Percentiles rank a stretch among this genome's conserved stretches.
phyloP scores from a whole-genome alignment of 352 stramenopile species.

The Salisapilia sapeloensis region DNA sequence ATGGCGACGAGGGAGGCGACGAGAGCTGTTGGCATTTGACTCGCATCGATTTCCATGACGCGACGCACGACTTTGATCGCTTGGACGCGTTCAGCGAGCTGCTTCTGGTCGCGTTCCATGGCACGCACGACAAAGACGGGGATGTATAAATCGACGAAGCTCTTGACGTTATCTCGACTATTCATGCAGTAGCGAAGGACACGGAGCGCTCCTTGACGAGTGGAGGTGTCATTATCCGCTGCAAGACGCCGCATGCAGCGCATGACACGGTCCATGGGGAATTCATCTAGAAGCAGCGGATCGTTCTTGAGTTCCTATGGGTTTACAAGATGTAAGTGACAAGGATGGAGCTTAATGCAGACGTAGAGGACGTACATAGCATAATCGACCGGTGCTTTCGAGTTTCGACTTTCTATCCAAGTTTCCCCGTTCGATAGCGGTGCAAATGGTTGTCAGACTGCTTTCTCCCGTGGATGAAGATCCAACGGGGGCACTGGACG shows the following conservation, averaged over 20 bases:
- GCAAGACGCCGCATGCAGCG: slow-evolving; percentile 60
- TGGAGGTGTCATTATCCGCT: slow-evolving; percentile 63
- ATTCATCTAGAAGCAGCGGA: slow-evolving; percentile 63
- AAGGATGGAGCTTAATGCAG: background rate
- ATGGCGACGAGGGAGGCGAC: slow-evolving; percentile 70
- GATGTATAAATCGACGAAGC: slow-evolving; percentile 46
- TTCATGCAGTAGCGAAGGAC: slow-evolving; percentile 73
- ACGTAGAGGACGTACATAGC: slow-evolving; percentile 24
- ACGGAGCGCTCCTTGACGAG: slow-evolving; percentile 51
- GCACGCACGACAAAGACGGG: slow-evolving; percentile 70
- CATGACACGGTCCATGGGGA: slow-evolving; percentile 66
- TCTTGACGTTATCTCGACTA: slow-evolving; percentile 47
- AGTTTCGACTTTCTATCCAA: slow-evolving; percentile 80
- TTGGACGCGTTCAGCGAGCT: slow-evolving; percentile 69
- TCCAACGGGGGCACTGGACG: background rate
- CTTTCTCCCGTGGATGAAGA: slow-evolving; percentile 8
- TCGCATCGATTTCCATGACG: slow-evolving; percentile 75
- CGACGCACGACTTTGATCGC: slow-evolving; percentile 73
- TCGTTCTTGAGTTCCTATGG: slow-evolving; percentile 71
- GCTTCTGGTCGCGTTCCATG: slow-evolving; percentile 77
- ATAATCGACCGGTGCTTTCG: slow-evolving; percentile 67
- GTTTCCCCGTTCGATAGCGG: slow-evolving; percentile 64
- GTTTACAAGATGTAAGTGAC: background rate
- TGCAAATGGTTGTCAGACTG: slow-evolving; percentile 64
- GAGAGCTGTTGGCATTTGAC: slow-evolving; percentile 69